These are phyloP conservation scores for Ophiostoma angusticollis DNA, from an alignment of 2,329 filamentous ascomycete genomes.

Conservation along the genomic window DNA sequence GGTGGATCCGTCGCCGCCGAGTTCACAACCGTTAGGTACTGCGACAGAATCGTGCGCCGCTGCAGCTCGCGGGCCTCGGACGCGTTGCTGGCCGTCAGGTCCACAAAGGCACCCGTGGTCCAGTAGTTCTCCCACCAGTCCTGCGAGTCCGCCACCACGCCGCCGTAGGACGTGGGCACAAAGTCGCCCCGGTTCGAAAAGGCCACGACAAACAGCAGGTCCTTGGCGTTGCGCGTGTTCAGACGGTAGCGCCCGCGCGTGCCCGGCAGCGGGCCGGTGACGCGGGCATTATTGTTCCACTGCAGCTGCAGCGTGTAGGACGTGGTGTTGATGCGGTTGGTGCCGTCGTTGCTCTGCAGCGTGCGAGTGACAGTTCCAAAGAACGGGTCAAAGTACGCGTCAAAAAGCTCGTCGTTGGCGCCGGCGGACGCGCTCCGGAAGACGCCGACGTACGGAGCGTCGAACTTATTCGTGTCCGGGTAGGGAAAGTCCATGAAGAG, in stretches of 20 bases:
- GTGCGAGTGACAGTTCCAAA: conserved; percentile 30
- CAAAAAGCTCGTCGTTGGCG: conserved; percentile 30
- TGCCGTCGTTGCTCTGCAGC: conserved; percentile 27
- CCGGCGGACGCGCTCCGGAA: conserved; percentile 20
- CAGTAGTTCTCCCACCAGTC: conserved; percentile 38
- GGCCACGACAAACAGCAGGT: conserved; percentile 20
- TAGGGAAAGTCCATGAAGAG: conserved; percentile 42
- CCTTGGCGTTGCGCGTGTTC: conserved; percentile 15
- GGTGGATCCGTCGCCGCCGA: conserved; percentile 34
- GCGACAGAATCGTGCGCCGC: conserved; percentile 38
- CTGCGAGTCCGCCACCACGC: conserved; percentile 21
- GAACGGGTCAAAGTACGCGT: conserved; percentile 12
- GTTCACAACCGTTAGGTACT: conserved; percentile 40
- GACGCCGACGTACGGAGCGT: conserved; percentile 39
- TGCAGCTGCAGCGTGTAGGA: conserved; percentile 23
- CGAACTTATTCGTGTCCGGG: conserved; percentile 36
- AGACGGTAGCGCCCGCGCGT: conserved; percentile 26
- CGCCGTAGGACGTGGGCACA: conserved; percentile 16
- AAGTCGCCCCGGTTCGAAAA: conserved; percentile 20
- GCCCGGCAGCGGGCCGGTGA: conserved; percentile 3
- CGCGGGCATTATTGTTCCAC: conserved; percentile 7
- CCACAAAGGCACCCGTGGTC: conserved; percentile 38
- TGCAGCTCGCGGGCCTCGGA: conserved; percentile 29
- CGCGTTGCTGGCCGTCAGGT: conserved; percentile 30
- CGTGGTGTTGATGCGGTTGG: conserved; percentile 15